Conservation (phyloP, 805 yeast species). For the Candida quercuum region DNA sequence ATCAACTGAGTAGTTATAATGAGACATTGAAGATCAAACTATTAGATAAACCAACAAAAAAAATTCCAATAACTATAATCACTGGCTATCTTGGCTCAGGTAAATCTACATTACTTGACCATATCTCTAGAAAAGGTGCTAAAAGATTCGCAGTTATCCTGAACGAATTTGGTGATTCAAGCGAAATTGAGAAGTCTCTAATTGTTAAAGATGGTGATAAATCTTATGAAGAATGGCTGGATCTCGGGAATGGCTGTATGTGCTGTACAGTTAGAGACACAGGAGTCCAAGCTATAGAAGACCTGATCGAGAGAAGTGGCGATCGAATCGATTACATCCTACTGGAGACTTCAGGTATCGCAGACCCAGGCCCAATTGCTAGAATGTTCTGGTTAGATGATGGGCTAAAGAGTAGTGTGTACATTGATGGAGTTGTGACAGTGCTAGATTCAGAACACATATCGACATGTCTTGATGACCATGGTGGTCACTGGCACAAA, state of each 20-base stretch:
- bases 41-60: conserved; percentile 21
- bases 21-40: conserved; percentile 12
- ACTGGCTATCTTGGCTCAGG: conserved; percentile 97
- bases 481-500: conserved; percentile 66
- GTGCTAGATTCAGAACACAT: conserved; percentile 78
- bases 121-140: conserved; percentile 64
- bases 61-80: conserved; percentile 86
- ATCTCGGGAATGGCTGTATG: conserved; percentile 92
- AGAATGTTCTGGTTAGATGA: conserved; percentile 97
- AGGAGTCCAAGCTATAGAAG: conserved; percentile 92
- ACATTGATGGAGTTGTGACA: conserved; percentile 87
- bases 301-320: conserved; percentile 65
- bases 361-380: conserved; percentile 97
- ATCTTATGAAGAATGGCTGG: conserved; percentile 88
- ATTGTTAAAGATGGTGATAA: conserved; percentile 53
- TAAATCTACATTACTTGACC: conserved; percentile 77
- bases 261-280: conserved; percentile 95
- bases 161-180: conserved; percentile 89
- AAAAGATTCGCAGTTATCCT: conserved; percentile 82
- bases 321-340: conserved; percentile 84
- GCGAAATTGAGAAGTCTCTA: conserved; percentile 82
- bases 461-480: conserved; percentile 58
- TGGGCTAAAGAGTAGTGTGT: conserved; percentile 75
- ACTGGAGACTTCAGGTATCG: conserved; percentile 92
- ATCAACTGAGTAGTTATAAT: conserved; percentile 12